Evolutionary conservation across 441 rosid genomes (phyloP), one percentile per base, ranked within the genome.

Genomic region (Populus tomentosa): DNA sequence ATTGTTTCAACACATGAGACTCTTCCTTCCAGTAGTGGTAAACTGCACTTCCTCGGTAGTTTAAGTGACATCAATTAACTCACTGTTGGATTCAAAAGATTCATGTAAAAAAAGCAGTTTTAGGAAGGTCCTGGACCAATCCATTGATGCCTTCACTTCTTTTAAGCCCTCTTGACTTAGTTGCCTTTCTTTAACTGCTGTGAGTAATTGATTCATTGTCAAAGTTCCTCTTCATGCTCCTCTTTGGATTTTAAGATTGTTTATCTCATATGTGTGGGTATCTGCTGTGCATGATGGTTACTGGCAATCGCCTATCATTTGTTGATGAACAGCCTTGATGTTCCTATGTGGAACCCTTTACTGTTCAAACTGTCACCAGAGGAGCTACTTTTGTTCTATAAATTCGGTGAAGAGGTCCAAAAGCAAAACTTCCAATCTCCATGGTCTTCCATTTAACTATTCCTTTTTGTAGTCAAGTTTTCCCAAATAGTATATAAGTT

Each of bases 271-370:
- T 64, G 21, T 32, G 71, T 78, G 75, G 36, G 69, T 72, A 66
- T 69, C 78, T 63, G 36, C 77, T 81, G 79, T 80, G 79, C 84
- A 89, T 94, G 86, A 88, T 72, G 94, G 95, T 78, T 23, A 23
- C 70, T 95, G 97, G 98, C 75, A 87, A 38, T 63, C 87, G 33
- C 95, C 97, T 0, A 66, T 88, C 16, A 76, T n/a, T 87, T 32
- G 84, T 76, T 23, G 99, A 95, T 76, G 91, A 93, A 88, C 80
- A 93, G 82, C 85, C 85, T 30, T 42, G 87, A 88, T 81, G 91
- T 92, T 79, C 96, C 98, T 35, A 85, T 95, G 98, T 93, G 95
- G 94, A 95, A 93, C 77, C 99, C 99, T 78, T 96, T 93, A 53
- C 85, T 95, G 78, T 95, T 88, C 83, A 93, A 88, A 76, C 84